Evolutionary conservation across 1,139 yeast genomes (phyloP), one percentile per base, ranked within the genome.

Genomic region (Candida sp.): DNA sequence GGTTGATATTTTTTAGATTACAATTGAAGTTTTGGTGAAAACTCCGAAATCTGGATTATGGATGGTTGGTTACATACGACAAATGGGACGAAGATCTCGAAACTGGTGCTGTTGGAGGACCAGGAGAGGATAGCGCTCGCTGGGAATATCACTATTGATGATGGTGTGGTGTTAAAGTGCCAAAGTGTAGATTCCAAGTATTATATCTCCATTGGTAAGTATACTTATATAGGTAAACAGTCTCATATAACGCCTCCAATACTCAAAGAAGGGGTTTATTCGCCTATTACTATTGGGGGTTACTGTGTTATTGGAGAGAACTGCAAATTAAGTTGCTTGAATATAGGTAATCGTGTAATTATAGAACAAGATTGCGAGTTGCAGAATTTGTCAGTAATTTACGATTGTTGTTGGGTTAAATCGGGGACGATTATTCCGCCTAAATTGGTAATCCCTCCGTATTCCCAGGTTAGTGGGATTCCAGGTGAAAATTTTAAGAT

Each of bases 381-480:
- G 22, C 68, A 77, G 7, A 66, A 70, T 46, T 63, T 72, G 42
- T 66, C 77, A 5, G 71, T 81, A n/a, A 64, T 86, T 29, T 79
- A 81, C 50, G 90, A 84, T 52, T 81, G 87, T 51, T 83, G 82
- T 34, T 56, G 79, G 8, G 66, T 86, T 2, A 71, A 72, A 15
- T 66, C 68, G 32, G 72, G 72, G 15, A 66, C 84, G 0, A 63
- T 60, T 4, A 57, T 86, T 2, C 87, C 91, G 0, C 74, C 80
- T 1, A 70, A 71, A 46, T 63, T 70, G 48, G 81, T 81, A 32
- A 68, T 85, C 7, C 84, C 89, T 1, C 85, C 90, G 0, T 81
- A 70, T 49, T 73, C 84, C 42, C 62, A 71, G 35, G 86, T 82
- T 4, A 56, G 64, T 51, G 76, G 77, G 0, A 50, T 50, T 5